Evolutionary conservation across 2,329 filamentous ascomycete species (phyloP), one percentile per base, ranked within the genome.

Genomic region (Sclerotinia minor): DNA sequence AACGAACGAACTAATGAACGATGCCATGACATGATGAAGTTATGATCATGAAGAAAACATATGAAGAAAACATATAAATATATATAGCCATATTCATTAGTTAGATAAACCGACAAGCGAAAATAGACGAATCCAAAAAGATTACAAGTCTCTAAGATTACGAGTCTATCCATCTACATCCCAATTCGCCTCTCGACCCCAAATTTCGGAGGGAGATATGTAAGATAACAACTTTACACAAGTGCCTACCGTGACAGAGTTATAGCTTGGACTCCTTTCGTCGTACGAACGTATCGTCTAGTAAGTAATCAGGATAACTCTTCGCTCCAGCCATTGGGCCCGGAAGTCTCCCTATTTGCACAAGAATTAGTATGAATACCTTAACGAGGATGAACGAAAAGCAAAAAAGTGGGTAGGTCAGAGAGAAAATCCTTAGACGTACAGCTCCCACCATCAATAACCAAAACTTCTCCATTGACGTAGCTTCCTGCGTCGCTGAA

Each of bases 401-500:
- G 21, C 9, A 24, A 6, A 57, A 57, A 57, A 13, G 32, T 11
- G 15, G 21, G 8, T 32, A 5, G 11, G 41, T 41, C 3, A 5
- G 21, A 17, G 19, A 35, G 38, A 50, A 58, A 58, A 26, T 13
- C 2, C 13, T 19, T 8, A 13, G 21, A 54, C 67, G 29, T 66
- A 68, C 74, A 76, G 21, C 72, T 67, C 21, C 73, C 75, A 41
- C 87, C 87, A 73, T 91, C 87, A 72, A 92, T 91, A 44, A 96
- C 91, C 47, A 97, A 80, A 3, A 87, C 86, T 72, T 92, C 89
- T 0, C 93, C 95, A 72, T 91, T 97, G 58, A 98, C 87, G 78
- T 91, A 97, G 77, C 89, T 92, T 0, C 89, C 94, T 0, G 92
- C 88, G 57, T 96, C 91, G 57, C 90, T 91, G 76, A 97, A 95